Conservation (phyloP, 164 flowering plant species). For the Kalanchoe fedtschenkoi region DNA sequence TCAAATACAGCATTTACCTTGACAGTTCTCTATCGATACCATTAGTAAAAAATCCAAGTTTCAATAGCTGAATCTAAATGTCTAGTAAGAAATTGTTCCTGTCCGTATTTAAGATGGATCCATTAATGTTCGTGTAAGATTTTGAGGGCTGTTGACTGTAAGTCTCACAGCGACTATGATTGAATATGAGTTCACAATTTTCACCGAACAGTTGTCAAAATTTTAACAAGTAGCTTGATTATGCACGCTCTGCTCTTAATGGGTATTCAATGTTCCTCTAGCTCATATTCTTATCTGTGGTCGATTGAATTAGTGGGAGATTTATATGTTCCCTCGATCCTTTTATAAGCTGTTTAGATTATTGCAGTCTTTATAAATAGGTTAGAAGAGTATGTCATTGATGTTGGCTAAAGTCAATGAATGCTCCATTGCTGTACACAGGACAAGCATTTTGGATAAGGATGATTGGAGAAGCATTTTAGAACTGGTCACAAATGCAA, state of each 20-base stretch:
- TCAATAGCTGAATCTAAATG: neutral
- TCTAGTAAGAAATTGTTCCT: neutral
- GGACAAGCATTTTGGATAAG: slow-evolving; percentile 64
- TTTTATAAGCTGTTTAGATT: neutral
- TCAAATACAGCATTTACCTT: neutral
- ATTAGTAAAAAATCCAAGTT: neutral
- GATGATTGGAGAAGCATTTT: slow-evolving; percentile 69
- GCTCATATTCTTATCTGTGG: neutral
- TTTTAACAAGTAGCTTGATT: neutral
- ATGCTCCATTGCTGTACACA: slow-evolving; percentile 13
- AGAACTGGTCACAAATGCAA: slow-evolving; percentile 74
- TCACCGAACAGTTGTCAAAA: neutral
- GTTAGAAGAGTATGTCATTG: neutral
- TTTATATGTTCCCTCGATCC: too few relatives aligned
- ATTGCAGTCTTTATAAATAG: neutral
- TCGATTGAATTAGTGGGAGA: too few relatives aligned
- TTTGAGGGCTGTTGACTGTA: too few relatives aligned
- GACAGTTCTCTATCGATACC: neutral
- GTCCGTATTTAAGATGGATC: neutral
- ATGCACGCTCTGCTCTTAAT: too few relatives aligned
- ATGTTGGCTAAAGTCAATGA: neutral
- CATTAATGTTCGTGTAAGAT: neutral
- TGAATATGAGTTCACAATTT: neutral
- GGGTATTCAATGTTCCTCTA: too few relatives aligned
- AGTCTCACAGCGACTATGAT: too few relatives aligned